These are phyloP conservation scores for Fusarium nelsonii DNA, from an alignment of 2,329 filamentous ascomycete species.

Conservation along the genomic window DNA sequence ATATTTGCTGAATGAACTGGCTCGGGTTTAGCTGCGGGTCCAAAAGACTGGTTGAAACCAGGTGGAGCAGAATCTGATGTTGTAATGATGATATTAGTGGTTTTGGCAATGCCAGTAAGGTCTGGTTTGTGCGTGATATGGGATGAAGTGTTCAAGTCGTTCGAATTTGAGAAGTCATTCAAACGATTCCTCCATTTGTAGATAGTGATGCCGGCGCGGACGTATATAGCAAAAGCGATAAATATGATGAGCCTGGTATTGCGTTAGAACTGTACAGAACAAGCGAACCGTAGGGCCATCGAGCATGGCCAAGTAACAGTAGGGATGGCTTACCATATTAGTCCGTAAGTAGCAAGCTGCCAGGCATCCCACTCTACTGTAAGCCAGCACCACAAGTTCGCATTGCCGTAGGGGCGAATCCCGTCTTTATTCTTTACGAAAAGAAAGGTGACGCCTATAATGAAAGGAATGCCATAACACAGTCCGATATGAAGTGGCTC, in stretches of 20 bases:
- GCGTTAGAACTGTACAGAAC: background rate
- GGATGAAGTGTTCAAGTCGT: conserved; percentile 5
- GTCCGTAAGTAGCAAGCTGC: conserved; percentile 24
- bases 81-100: conserved; percentile 10
- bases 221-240: background rate
- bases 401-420: conserved; percentile 5
- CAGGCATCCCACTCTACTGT: conserved; percentile 24
- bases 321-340: conserved; percentile 12
- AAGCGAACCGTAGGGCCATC: background rate
- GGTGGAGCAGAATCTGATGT: background rate
- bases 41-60: background rate
- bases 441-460: conserved; percentile 1
- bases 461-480: conserved; percentile 14
- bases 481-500: conserved; percentile 13
- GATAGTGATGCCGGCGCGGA: conserved; percentile 5
- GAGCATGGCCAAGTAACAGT: background rate
- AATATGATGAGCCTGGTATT: conserved; percentile 10
- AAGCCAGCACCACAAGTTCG: conserved; percentile 24
- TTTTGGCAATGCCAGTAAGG: conserved; percentile 1
- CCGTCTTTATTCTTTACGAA: conserved; percentile 7
- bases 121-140: conserved; percentile 1
- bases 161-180: conserved; percentile 7
- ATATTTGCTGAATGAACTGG: conserved; percentile 12
- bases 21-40: background rate
- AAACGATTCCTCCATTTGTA: conserved; percentile 17